Evolutionary conservation across 495 filamentous ascomycete species (phyloP).

Genomic region (Xylaria longipes): DNA sequence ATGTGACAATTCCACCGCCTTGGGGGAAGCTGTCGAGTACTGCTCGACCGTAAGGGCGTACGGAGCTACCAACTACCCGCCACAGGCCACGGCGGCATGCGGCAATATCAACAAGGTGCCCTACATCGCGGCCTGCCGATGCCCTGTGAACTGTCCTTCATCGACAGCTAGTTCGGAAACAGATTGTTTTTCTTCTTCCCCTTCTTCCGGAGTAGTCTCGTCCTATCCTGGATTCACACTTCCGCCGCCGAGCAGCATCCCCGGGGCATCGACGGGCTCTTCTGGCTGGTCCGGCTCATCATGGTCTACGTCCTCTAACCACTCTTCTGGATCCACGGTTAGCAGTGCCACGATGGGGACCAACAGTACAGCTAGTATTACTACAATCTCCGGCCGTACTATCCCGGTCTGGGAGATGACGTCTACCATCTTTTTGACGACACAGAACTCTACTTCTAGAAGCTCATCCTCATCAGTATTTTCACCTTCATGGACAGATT

Average conservation of each 20-base stretch:
- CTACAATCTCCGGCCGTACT: constrained; percentile 1
- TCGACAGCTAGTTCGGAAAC: background rate
- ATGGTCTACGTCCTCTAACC: background rate
- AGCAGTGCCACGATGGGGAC: background rate
- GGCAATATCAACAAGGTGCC: constrained; percentile 32
- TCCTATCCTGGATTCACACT: constrained; percentile 17
- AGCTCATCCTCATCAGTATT: background rate
- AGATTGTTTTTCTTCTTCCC: background rate
- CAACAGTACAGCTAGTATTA: background rate
- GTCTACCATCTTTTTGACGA: background rate
- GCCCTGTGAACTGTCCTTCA: constrained; percentile 33
- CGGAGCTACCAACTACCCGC: constrained; percentile 36
- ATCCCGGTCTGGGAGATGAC: background rate
- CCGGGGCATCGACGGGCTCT: background rate
- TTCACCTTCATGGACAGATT: background rate
- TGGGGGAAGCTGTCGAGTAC: constrained; percentile 32
- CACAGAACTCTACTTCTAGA: background rate
- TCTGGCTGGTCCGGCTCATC: background rate
- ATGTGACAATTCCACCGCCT: constrained; percentile 31
- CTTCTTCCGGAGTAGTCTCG: background rate
- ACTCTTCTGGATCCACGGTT: background rate
- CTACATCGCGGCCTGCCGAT: constrained; percentile 39
- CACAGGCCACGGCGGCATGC: constrained; percentile 36
- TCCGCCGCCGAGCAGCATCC: background rate
- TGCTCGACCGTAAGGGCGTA: constrained; percentile 38